A percentile compares a stretch with the other conserved stretches of the same genome.
Evolutionary conservation across 2,329 filamentous ascomycete genomes (phyloP).

Genomic region (Ceratocystis alfenasii): DNA sequence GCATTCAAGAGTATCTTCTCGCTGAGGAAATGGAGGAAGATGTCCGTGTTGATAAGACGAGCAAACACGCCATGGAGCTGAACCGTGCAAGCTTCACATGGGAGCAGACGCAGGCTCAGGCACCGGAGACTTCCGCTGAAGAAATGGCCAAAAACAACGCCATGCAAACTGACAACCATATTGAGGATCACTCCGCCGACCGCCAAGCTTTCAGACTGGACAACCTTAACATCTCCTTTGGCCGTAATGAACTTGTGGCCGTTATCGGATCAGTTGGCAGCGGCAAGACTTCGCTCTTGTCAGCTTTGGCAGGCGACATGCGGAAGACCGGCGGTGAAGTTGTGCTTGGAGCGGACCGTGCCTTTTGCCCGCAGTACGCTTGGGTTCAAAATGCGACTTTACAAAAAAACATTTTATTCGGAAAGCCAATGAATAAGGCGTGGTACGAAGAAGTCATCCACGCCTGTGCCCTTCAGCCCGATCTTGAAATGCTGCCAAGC

Average conservation of each 20-base stretch:
- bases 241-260: slow-evolving; percentile 64
- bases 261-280: slow-evolving; percentile 84
- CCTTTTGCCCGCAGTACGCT: slow-evolving; percentile 91
- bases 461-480: slow-evolving; percentile 72
- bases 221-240: slow-evolving; percentile 54
- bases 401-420: slow-evolving; percentile 82
- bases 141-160: slow-evolving; percentile 28
- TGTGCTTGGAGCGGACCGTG: slow-evolving; percentile 63
- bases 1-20: slow-evolving; percentile 78
- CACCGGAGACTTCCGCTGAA: slow-evolving; percentile 32
- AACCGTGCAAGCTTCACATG: slow-evolving; percentile 71
- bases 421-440: slow-evolving; percentile 57
- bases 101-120: slow-evolving; percentile 54
- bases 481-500: slow-evolving; percentile 85
- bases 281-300: slow-evolving; percentile 80
- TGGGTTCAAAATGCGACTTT: slow-evolving; percentile 94
- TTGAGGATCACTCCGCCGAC: slow-evolving; percentile 34
- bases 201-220: slow-evolving; percentile 61
- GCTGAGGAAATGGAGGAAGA: slow-evolving; percentile 76
- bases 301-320: slow-evolving; percentile 89
- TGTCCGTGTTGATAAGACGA: slow-evolving; percentile 42
- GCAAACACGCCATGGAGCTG: slow-evolving; percentile 60
- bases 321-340: slow-evolving; percentile 64
- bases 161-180: slow-evolving; percentile 25
- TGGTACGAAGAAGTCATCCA: slow-evolving; percentile 82